Conservation (phyloP, 345 rosid species). For the Ceriops tagal region DNA sequence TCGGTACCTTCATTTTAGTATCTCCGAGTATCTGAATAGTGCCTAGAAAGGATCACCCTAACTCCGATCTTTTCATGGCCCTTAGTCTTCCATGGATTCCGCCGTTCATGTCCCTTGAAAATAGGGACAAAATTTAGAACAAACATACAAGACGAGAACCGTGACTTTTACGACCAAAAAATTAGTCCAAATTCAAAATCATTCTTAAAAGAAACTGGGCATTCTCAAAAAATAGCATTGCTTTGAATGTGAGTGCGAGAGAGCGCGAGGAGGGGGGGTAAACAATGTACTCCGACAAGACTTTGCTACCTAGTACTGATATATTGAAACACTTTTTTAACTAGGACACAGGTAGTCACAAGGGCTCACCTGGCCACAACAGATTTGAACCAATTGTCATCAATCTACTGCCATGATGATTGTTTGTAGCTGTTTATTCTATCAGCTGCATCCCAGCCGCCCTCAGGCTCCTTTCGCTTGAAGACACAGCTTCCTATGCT, state of each 20-base stretch:
- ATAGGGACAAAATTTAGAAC: background rate
- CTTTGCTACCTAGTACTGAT: too few species aligned
- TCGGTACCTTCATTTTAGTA: background rate
- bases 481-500: conserved; percentile 20
- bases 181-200: background rate
- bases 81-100: background rate
- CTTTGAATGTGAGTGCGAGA: too few species aligned
- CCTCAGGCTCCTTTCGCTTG: conserved; percentile 90
- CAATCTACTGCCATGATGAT: conserved; percentile 66
- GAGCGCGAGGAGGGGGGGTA: too few species aligned
- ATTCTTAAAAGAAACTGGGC: background rate
- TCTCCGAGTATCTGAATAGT: background rate
- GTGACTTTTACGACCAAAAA: too few species aligned
- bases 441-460: conserved; percentile 59
- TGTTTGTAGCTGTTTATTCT: conserved; percentile 48
- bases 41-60: background rate
- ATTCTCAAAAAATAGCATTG: too few species aligned
- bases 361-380: background rate
- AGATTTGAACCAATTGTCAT: background rate
- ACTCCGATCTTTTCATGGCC: background rate
- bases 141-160: too few species aligned
- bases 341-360: too few species aligned
- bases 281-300: too few species aligned
- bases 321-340: too few species aligned
- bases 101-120: background rate